Conservation (phyloP, 371 early-diverging fungal genomes). For the Mucor plumbeus region DNA sequence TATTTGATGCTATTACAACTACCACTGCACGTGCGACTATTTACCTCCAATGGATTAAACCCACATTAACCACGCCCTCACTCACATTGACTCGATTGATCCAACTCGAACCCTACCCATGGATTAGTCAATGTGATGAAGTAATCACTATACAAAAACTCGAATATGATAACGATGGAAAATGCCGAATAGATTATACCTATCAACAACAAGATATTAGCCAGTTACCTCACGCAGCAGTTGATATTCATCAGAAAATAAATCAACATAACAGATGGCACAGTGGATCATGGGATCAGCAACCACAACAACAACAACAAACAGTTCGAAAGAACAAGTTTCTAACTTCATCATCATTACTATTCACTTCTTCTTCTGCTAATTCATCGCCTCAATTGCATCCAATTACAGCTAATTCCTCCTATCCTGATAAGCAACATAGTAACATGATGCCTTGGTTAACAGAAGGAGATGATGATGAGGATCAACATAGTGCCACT, state of each 20-base stretch:
- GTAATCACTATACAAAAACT: not conserved
- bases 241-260: slow-evolving; percentile 19
- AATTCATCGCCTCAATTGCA: slow-evolving; percentile 15
- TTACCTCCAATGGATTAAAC: slow-evolving; percentile 27
- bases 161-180: not conserved
- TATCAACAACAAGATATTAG: slow-evolving; percentile 6
- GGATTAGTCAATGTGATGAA: slow-evolving; percentile 15
- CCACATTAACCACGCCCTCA: not conserved
- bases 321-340: slow-evolving; percentile 33
- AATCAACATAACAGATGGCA: slow-evolving; percentile 17
- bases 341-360: slow-evolving; percentile 30
- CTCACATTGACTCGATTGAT: not conserved
- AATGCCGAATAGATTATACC: slow-evolving; percentile 8
- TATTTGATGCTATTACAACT: not conserved
- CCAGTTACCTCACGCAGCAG: not conserved
- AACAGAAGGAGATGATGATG: not conserved
- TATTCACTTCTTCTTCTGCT: slow-evolving; percentile 17
- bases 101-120: slow-evolving; percentile 1
- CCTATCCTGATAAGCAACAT: slow-evolving; percentile 20
- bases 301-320: not conserved
- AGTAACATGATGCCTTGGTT: not conserved
- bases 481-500: not conserved
- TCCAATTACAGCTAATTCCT: slow-evolving; percentile 12
- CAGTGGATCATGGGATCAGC: slow-evolving; percentile 43
- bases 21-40: slow-evolving; percentile 30